A percentile compares a stretch with the other conserved stretches of the same genome.
These are phyloP conservation scores for Vachellia collinsii DNA, from an alignment of 306 rosid species.

Conservation along the genomic window DNA sequence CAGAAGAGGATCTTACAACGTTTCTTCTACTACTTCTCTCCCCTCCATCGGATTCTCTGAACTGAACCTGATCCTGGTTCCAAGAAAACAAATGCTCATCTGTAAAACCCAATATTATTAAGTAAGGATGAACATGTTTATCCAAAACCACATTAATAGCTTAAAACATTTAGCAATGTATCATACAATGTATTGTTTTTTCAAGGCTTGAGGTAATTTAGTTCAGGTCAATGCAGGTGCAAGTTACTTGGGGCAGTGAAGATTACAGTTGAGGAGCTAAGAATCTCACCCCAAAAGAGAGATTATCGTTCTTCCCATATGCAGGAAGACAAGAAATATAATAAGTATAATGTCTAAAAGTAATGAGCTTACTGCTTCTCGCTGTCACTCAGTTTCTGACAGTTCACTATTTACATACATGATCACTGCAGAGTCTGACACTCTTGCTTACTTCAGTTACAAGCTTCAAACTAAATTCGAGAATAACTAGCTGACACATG, in stretches of 20 bases:
- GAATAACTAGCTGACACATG: neutral
- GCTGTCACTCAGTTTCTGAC: neutral
- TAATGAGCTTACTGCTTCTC: neutral
- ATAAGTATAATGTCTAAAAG: neutral
- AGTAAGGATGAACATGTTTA: neutral
- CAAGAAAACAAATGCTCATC: neutral
- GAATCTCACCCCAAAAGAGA: neutral
- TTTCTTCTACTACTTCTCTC: neutral
- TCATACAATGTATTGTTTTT: neutral
- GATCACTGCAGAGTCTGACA: neutral
- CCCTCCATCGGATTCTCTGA: neutral
- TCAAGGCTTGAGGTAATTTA: neutral
- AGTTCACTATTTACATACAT: neutral
- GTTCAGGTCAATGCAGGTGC: neutral
- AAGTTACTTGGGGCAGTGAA: slow-evolving; percentile 6
- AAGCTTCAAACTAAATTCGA: neutral
- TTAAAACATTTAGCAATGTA: neutral
- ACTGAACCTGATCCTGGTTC: neutral
- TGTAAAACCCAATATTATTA: neutral
- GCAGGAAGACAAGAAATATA: neutral
- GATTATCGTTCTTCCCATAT: neutral
- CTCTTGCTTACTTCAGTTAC: neutral
- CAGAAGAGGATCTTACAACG: neutral
- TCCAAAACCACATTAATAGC: neutral
- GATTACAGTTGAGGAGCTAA: neutral